Evolutionary conservation across 345 rosid genomes (phyloP).

Genomic region (Raphanus sativus): DNA sequence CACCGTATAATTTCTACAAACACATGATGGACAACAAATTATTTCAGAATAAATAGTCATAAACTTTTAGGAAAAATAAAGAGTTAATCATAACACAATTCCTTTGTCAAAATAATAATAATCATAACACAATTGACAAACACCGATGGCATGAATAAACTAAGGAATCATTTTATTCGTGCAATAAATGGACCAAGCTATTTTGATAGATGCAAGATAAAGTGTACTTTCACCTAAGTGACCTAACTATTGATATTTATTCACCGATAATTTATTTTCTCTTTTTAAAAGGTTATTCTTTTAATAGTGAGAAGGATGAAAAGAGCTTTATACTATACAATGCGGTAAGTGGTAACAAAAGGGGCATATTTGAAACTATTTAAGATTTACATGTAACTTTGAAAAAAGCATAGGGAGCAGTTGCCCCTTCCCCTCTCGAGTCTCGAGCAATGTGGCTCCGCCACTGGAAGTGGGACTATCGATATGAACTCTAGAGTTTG

Average conservation of each 20-base stretch:
- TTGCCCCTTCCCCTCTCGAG: background rate
- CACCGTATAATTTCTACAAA: constrained; percentile 19
- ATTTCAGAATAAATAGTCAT: constrained; percentile 15
- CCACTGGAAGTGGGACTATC: background rate
- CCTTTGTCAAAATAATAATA: background rate
- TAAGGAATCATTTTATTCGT: constrained; percentile 17
- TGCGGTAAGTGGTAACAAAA: too few relatives aligned
- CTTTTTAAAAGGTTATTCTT: background rate
- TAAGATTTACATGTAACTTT: too few relatives aligned
- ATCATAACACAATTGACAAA: constrained; percentile 19
- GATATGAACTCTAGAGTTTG: background rate
- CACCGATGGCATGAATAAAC: constrained; percentile 6
- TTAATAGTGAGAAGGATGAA: background rate
- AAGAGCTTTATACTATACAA: background rate
- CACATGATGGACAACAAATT: constrained; percentile 15
- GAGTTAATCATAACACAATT: constrained; percentile 1
- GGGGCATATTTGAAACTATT: too few relatives aligned
- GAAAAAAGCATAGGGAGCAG: too few relatives aligned
- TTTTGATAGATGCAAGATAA: background rate
- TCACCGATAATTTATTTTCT: background rate
- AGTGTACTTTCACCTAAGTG: background rate
- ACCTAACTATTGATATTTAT: background rate
- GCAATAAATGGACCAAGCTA: constrained; percentile 14
- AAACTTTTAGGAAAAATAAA: background rate
- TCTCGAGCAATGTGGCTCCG: background rate